Evolutionary conservation across 2,329 filamentous ascomycete species (phyloP), one percentile per base, ranked within the genome.

Genomic region (Aphanocladium album): DNA sequence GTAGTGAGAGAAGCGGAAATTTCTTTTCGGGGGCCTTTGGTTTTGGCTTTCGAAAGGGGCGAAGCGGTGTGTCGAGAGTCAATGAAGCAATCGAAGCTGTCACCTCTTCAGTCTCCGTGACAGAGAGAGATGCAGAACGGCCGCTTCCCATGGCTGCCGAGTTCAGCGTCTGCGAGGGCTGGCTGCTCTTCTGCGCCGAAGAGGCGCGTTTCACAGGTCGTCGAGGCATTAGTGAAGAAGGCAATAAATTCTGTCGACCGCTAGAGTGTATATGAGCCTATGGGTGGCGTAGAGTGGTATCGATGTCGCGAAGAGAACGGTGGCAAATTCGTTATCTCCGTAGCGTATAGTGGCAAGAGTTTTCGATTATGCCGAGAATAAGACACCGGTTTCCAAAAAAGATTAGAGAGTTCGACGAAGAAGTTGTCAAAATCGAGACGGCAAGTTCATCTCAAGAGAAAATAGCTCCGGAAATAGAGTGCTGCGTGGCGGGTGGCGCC

Each of bases 1-100:
- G 89, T 1, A 93, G 76, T 33, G 82, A 77, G 61, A 91, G 79
- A 70, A 92, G 89, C 8, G 77, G 82, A 60, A 90, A 90, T 0
- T 83, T 79, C 49, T 73, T 71, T 2, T 73, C 69, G 19, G 74
- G 74, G 0, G 67, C 67, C 9, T 69, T 71, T 59, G 66, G 67
- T 62, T 72, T 76, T 25, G 69, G 68, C 33, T 60, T 60, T 17
- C 51, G 65, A n/a, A 74, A 63, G 1, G 71, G 73, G 63, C 64
- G 68, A 5, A 68, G 65, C n/a, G 67, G 70, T 2, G 74, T 73
- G 53, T 76, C 73, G 27, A 83, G 70, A 1, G 77, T 78, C 19
- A 84, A 68, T 2, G 73, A 72, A 43, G 74, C 73, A 41, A 83
- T 76, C 68, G 27, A 80, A 65, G 5, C 72, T 70, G 59, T 74